A percentile compares a stretch with the other conserved stretches of the same genome.
phyloP scores from a whole-genome alignment of 2,329 filamentous ascomycete species.

The Daldinia sp. region DNA sequence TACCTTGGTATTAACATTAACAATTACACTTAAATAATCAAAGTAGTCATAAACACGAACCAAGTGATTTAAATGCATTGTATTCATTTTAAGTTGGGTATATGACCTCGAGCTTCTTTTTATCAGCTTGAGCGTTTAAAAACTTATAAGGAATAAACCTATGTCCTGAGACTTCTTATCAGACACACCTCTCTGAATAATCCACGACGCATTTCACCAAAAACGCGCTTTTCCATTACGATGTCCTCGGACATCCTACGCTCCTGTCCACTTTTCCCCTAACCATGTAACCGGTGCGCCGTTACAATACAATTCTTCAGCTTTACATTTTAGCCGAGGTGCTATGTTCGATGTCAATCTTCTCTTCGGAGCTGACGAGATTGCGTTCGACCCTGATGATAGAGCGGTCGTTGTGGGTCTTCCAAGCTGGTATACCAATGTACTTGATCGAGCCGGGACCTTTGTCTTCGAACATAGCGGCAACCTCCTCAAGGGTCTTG shows the following conservation, averaged over 20 bases:
- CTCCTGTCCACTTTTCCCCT: neutral
- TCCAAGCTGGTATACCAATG: slow-evolving; percentile 59
- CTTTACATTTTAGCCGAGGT: slow-evolving; percentile 31
- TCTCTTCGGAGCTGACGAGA: slow-evolving; percentile 53
- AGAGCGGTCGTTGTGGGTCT: slow-evolving; percentile 55
- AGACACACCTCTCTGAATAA: slow-evolving; percentile 14
- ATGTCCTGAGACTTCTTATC: slow-evolving; percentile 28
- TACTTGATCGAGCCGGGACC: slow-evolving; percentile 54
- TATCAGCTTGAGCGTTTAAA: slow-evolving; percentile 11
- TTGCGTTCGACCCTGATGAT: slow-evolving; percentile 52
- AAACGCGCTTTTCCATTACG: slow-evolving; percentile 14
- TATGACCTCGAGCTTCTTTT: slow-evolving; percentile 28
- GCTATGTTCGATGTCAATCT: slow-evolving; percentile 48
- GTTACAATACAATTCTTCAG: slow-evolving; percentile 17
- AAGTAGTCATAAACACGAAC: slow-evolving; percentile 7
- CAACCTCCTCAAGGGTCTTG: slow-evolving; percentile 67
- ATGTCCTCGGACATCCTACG: neutral
- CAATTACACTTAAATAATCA: neutral
- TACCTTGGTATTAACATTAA: neutral
- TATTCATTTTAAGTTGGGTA: slow-evolving; percentile 35
- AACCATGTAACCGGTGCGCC: neutral
- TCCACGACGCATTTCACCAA: slow-evolving; percentile 17
- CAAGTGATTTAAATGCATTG: slow-evolving; percentile 8
- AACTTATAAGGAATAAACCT: slow-evolving; percentile 26
- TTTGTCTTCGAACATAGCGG: slow-evolving; percentile 60